A percentile compares a stretch with the other conserved stretches of the same genome.
phyloP scores from a whole-genome alignment of 1,139 yeast genomes.

The Saccharomyces hybrid region DNA sequence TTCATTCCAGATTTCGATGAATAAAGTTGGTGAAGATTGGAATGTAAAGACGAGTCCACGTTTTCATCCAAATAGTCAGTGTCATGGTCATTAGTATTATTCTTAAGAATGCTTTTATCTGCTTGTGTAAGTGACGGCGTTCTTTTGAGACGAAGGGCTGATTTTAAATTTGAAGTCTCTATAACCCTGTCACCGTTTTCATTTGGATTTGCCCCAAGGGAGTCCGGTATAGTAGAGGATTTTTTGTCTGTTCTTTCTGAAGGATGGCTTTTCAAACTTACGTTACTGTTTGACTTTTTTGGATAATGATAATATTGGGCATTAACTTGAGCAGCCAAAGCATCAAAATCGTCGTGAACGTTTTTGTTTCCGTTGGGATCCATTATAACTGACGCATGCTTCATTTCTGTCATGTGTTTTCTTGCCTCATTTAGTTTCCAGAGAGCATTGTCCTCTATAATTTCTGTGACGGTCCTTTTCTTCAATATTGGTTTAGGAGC shows the following conservation, averaged over 20 bases:
- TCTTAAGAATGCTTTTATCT: not conserved
- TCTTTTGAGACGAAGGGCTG: not conserved
- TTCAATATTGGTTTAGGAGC: constrained; percentile 66
- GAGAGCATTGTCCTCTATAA: constrained; percentile 34
- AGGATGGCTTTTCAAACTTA: not conserved
- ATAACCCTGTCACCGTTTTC: not conserved
- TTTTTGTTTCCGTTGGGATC: constrained; percentile 21
- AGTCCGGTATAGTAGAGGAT: not conserved
- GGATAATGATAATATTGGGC: constrained; percentile 38
- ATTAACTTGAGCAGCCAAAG: constrained; percentile 52
- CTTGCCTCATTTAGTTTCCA: constrained; percentile 33
- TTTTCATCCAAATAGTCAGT: not conserved
- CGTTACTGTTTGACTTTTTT: not conserved
- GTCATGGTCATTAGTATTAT: not conserved
- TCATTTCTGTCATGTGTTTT: constrained; percentile 27
- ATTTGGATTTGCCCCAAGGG: not conserved
- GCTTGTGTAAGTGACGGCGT: not conserved
- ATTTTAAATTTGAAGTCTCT: not conserved
- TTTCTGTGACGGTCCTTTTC: constrained; percentile 71
- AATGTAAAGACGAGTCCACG: not conserved
- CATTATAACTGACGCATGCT: constrained; percentile 17
- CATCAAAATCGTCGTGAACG: constrained; percentile 42
- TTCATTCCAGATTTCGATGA: not conserved
- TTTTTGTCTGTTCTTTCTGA: not conserved
- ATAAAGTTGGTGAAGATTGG: not conserved